Conservation (phyloP, 2,329 filamentous ascomycete species). For the Aspergillus uvarum region DNA sequence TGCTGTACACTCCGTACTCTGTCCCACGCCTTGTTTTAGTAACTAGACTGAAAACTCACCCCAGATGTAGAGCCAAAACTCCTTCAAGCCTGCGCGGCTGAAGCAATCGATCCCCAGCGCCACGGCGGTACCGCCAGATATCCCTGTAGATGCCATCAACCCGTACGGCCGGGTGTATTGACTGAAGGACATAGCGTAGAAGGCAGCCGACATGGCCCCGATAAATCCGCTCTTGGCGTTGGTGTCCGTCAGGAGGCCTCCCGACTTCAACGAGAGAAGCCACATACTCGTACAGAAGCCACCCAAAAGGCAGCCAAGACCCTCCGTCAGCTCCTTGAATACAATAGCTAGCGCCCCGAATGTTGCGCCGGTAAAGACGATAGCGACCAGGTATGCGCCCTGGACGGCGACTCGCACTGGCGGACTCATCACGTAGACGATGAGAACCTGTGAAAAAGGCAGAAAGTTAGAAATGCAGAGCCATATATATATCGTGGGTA, state of each 20-base stretch:
- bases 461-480: background rate
- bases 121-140: slow-evolving; percentile 74
- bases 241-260: slow-evolving; percentile 67
- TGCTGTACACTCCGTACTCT: too few relatives aligned
- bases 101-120: slow-evolving; percentile 90
- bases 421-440: slow-evolving; percentile 82
- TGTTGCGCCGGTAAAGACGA: slow-evolving; percentile 68
- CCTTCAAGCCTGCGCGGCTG: slow-evolving; percentile 83
- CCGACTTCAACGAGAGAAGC: slow-evolving; percentile 74
- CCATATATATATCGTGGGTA: background rate
- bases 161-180: slow-evolving; percentile 75
- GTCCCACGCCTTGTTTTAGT: too few relatives aligned
- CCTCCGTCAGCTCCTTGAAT: slow-evolving; percentile 80
- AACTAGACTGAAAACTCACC: slow-evolving; percentile 41
- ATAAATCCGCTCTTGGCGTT: slow-evolving; percentile 73
- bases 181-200: slow-evolving; percentile 75
- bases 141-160: slow-evolving; percentile 73
- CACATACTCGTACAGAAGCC: slow-evolving; percentile 89
- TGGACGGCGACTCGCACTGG: slow-evolving; percentile 75
- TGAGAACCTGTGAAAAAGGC: slow-evolving; percentile 57
- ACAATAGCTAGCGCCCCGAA: slow-evolving; percentile 73
- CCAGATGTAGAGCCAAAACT: slow-evolving; percentile 96
- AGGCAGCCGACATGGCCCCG: slow-evolving; percentile 64
- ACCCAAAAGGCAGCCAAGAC: slow-evolving; percentile 82
- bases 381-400: slow-evolving; percentile 81